Percentiles rank a stretch among this genome's conserved stretches.
These are phyloP conservation scores for Coniochaeta sp. DNA, from an alignment of 2,329 filamentous ascomycete species.

Conservation along the genomic window DNA sequence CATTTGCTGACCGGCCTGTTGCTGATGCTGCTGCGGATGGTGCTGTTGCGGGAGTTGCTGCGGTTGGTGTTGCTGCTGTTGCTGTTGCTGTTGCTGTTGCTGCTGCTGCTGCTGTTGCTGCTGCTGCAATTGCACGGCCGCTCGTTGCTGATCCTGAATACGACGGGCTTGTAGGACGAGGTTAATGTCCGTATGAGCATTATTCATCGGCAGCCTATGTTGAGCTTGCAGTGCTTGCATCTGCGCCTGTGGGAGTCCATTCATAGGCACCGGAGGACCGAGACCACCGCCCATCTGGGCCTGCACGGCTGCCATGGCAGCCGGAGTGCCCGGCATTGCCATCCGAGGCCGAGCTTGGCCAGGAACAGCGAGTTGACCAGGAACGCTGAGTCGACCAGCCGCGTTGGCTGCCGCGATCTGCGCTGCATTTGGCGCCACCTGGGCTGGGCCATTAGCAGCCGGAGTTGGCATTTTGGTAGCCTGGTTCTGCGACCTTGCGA, in stretches of 20 bases:
- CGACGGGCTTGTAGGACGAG: conserved; percentile 58
- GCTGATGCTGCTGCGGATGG: conserved; percentile 22
- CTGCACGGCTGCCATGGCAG: conserved; percentile 39
- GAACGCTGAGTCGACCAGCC: conserved; percentile 32
- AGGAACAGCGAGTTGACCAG: conserved; percentile 36
- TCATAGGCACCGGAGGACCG: conserved; percentile 51
- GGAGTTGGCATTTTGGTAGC: conserved; percentile 17
- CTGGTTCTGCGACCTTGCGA: conserved; percentile 4
- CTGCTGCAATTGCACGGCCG: conserved; percentile 19
- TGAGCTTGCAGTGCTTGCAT: conserved; percentile 55
- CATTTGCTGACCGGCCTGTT: conserved; percentile 30
- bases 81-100: conserved; percentile 26
- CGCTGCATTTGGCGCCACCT: conserved; percentile 26
- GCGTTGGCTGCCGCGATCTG: conserved; percentile 19
- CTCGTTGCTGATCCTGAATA: conserved; percentile 59
- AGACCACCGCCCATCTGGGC: conserved; percentile 44
- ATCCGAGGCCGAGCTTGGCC: conserved; percentile 43
- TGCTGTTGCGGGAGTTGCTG: conserved; percentile 21
- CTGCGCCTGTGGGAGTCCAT: conserved; percentile 61
- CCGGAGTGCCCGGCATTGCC: conserved; percentile 45
- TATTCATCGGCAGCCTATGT: conserved; percentile 49
- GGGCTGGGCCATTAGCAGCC: conserved; percentile 24
- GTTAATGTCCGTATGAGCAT: conserved; percentile 41
- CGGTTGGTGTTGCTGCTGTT: conserved; percentile 26
- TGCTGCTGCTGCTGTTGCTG: conserved; percentile 16